Conservation (phyloP, 495 filamentous ascomycete genomes). For the Talaromyces thailandensis region DNA sequence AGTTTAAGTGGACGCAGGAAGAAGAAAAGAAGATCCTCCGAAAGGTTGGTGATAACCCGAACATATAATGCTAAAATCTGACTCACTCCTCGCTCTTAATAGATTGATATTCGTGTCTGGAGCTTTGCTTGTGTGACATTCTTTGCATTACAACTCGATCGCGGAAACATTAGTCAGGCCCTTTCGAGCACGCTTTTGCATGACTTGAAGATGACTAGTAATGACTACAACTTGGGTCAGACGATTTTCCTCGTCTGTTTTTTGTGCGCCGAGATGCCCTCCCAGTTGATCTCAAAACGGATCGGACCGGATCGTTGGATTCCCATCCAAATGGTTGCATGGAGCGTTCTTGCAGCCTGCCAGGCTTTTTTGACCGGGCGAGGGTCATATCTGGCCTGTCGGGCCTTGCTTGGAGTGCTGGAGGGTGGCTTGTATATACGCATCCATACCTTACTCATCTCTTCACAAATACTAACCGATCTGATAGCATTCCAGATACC, state of each 20-base stretch:
- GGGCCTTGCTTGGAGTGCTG: constrained; percentile 10
- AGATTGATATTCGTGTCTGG: constrained; percentile 35
- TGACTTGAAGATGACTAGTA: constrained; percentile 42
- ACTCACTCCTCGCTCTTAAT: constrained; percentile 20
- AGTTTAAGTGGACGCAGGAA: constrained; percentile 48
- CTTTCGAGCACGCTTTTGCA: constrained; percentile 50
- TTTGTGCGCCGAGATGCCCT: constrained; percentile 51
- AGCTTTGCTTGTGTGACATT: constrained; percentile 40
- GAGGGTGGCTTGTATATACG: neutral
- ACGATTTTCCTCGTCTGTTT: constrained; percentile 54
- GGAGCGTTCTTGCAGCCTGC: constrained; percentile 50
- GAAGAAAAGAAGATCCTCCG: constrained; percentile 35
- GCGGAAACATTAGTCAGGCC: constrained; percentile 55
- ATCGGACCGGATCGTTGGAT: constrained; percentile 71
- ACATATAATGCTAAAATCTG: too few relatives aligned
- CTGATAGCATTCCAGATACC: constrained; percentile 31
- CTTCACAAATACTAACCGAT: neutral
- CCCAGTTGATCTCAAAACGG: constrained; percentile 16
- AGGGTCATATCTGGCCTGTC: constrained; percentile 41
- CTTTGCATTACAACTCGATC: constrained; percentile 54
- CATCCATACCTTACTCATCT: too few relatives aligned
- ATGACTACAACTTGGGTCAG: constrained; percentile 59
- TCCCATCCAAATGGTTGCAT: constrained; percentile 58
- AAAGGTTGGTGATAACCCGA: too few relatives aligned
- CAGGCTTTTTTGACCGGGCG: constrained; percentile 51